phyloP scores from a whole-genome alignment of 1,139 yeast species.

The Taphrina sp. region DNA sequence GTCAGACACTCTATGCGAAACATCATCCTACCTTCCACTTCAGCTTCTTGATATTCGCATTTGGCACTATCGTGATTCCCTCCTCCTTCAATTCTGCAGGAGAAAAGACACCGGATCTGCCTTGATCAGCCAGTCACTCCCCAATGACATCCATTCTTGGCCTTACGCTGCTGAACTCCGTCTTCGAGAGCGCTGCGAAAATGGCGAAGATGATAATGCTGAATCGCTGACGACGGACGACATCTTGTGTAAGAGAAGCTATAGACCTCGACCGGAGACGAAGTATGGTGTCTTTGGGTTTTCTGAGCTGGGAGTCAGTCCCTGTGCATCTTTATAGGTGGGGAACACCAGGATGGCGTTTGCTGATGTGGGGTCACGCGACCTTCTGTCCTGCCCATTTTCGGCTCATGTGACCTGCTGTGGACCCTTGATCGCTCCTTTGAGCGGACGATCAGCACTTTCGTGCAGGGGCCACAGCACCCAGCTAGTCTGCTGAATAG shows the following conservation, averaged over 20 bases:
- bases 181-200: constrained; percentile 26
- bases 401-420: no score
- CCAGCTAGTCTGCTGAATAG: no score
- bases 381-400: no score
- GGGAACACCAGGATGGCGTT: no score
- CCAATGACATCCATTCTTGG: no score
- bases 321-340: no score
- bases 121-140: neutral
- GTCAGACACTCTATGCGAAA: neutral
- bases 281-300: neutral
- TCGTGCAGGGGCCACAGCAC: no score
- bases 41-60: constrained; percentile 31
- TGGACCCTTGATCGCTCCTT: no score
- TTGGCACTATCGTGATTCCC: constrained; percentile 25
- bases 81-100: constrained; percentile 28
- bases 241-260: constrained; percentile 5
- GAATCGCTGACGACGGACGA: constrained; percentile 26
- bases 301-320: no score
- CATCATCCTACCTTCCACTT: constrained; percentile 14
- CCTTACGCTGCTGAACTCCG: constrained; percentile 26
- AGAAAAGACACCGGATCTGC: constrained; percentile 19
- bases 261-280: neutral
- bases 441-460: no score
- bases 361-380: no score
- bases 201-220: constrained; percentile 24